Evolutionary conservation across 768 basidiomycete species (phyloP), one percentile per base, ranked within the genome.

Genomic region (Hericium erinaceus): DNA sequence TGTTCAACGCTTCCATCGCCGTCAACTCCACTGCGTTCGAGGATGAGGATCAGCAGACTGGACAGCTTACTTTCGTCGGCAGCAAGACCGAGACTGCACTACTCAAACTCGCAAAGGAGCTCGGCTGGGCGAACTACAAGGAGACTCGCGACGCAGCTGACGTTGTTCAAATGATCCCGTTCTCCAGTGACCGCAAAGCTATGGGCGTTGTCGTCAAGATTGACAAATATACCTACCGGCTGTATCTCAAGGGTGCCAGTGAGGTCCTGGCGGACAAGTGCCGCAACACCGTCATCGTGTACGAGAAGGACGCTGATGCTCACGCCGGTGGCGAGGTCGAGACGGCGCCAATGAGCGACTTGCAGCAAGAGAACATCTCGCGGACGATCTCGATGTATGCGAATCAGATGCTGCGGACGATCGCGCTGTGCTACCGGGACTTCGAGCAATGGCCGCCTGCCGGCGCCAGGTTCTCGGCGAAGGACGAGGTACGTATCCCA

Each of bases 321-420:
- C 60, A 63, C 24, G 53, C 55, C n/a, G 49, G 55, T 12, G 64
- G 64, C 33, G 67, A 62, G 12, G 70, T 95, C 48, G 78, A 85
- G 67, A 83, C 81, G 2, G 72, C 68, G 58, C 69, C 69, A 1
- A 92, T 97, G 57, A 84, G 83, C 64, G 74, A 80, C 10, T 73
- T 84, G 16, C 83, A 85, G 13, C 75, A 77, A 58, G 86, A 88
- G 66, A 98, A 98, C 67, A 92, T 98, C 68, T 80, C 79, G 26
- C 81, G 91, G 49, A 98, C 95, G 13, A 98, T 95, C 71, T 95
- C 95, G 63, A 95, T 97, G 72, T 98, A 99, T 69, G 95, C 95
- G 65, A 95, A 95, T 70, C 95, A 98, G 74, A 89, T 85, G 12
- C 83, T 98, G 10, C 84, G 95, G 52, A 98, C 97, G 2, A 91